phyloP scores from a whole-genome alignment of 2,329 filamentous ascomycete species.

The Colletotrichum tabaci region DNA sequence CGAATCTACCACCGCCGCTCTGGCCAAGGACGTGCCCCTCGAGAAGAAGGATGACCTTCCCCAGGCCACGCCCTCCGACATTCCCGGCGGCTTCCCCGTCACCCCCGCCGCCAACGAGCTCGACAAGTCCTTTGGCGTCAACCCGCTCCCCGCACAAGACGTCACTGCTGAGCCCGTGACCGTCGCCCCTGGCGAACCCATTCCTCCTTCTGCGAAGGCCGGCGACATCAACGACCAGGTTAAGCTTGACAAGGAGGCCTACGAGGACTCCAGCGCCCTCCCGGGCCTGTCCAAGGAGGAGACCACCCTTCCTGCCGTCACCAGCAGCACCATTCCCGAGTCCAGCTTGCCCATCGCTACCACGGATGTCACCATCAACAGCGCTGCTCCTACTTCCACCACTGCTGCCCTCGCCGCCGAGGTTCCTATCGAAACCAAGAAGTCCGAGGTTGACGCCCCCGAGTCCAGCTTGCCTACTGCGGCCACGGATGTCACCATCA shows the following conservation, averaged over 20 bases:
- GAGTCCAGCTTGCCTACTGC: slow-evolving; percentile 84
- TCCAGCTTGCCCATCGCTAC: slow-evolving; percentile 80
- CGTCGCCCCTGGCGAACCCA: slow-evolving; percentile 83
- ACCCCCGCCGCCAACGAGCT: slow-evolving; percentile 71
- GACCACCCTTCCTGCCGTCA: slow-evolving; percentile 64
- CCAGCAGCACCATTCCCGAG: slow-evolving; percentile 82
- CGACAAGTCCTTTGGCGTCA: slow-evolving; percentile 69
- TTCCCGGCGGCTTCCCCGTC: slow-evolving; percentile 70
- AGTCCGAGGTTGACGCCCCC: slow-evolving; percentile 56
- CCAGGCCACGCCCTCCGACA: slow-evolving; percentile 52
- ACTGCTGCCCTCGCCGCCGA: slow-evolving; percentile 79
- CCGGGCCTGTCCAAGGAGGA: slow-evolving; percentile 62
- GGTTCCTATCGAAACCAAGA: slow-evolving; percentile 73
- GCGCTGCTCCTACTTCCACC: slow-evolving; percentile 70
- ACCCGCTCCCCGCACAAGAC: slow-evolving; percentile 74
- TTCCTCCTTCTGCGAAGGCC: slow-evolving; percentile 78
- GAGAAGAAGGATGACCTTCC: slow-evolving; percentile 46
- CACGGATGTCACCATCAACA: slow-evolving; percentile 65
- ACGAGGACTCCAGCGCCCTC: slow-evolving; percentile 82
- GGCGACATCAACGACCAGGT: slow-evolving; percentile 81
- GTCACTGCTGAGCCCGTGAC: slow-evolving; percentile 84
- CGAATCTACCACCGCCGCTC: slow-evolving; percentile 78
- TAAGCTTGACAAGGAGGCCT: slow-evolving; percentile 86
- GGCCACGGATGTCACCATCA: slow-evolving; percentile 62
- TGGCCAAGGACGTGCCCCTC: slow-evolving; percentile 68